Percentiles rank a stretch among this genome's conserved stretches.
Conservation (phyloP, 1,284 basidiomycete genomes). For the Malassezia slooffiae region DNA sequence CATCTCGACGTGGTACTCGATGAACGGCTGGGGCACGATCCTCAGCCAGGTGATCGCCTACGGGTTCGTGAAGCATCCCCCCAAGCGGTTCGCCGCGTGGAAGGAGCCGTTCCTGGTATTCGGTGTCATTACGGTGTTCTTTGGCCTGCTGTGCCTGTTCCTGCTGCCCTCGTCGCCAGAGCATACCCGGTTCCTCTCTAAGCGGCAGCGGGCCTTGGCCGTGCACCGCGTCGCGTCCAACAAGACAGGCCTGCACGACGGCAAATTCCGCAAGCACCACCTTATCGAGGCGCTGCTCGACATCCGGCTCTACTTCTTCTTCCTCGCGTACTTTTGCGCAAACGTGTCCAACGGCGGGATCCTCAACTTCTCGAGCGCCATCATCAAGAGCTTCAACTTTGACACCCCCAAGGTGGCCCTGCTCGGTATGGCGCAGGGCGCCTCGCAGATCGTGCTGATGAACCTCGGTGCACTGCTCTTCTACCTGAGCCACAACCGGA, state of each 20-base stretch:
- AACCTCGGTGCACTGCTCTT: too few relatives aligned
- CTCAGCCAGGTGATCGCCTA: conserved; percentile 27
- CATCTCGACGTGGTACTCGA: conserved; percentile 24
- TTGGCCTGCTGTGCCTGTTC: conserved; percentile 18
- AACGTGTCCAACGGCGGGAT: conserved; percentile 28
- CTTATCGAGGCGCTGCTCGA: conserved; percentile 52
- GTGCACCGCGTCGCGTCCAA: conserved; percentile 54
- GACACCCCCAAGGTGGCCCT: too few relatives aligned
- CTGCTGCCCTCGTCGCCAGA: conserved; percentile 27
- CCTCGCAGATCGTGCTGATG: too few relatives aligned
- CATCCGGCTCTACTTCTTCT: conserved; percentile 43
- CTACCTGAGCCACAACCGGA: too few relatives aligned
- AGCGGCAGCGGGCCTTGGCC: conserved; percentile 52
- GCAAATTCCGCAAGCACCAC: conserved; percentile 53
- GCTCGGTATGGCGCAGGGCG: too few relatives aligned
- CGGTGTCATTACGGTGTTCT: conserved; percentile 23
- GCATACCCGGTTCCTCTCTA: conserved; percentile 45
- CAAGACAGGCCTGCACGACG: conserved; percentile 53
- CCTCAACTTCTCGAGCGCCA: conserved; percentile 30
- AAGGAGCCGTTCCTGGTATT: conserved; percentile 33
- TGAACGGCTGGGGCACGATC: conserved; percentile 33
- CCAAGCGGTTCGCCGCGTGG: conserved; percentile 21
- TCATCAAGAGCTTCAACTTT: conserved; percentile 18
- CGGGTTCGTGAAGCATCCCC: conserved; percentile 21
- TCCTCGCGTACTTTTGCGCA: conserved; percentile 16